A percentile compares a stretch with the other conserved stretches of the same genome.
Evolutionary conservation across 2,329 filamentous ascomycete genomes (phyloP).

Genomic region (Curvularia spicifera): DNA sequence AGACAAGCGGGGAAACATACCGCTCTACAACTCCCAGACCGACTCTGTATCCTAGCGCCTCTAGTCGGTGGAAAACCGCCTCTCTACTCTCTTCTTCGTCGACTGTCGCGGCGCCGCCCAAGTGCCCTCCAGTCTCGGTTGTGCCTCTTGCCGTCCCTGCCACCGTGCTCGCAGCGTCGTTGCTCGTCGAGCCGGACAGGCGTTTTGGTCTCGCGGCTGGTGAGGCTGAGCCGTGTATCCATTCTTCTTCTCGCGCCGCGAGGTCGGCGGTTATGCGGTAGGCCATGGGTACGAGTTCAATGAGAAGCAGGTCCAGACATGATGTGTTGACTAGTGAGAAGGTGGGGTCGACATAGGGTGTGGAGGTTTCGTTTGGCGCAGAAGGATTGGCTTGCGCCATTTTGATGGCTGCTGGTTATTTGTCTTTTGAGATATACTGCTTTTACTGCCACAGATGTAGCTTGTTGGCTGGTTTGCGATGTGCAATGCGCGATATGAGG

Average conservation of each 20-base stretch:
- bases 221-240: slow-evolving; percentile 22
- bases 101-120: slow-evolving; percentile 40
- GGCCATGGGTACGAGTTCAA: slow-evolving; percentile 94
- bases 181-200: slow-evolving; percentile 25
- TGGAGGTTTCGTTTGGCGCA: slow-evolving; percentile 23
- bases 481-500: neutral
- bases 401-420: neutral
- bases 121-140: neutral
- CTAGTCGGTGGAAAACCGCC: slow-evolving; percentile 82
- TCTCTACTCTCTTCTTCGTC: slow-evolving; percentile 85
- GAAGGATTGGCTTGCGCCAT: slow-evolving; percentile 27
- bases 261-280: slow-evolving; percentile 82
- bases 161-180: slow-evolving; percentile 37
- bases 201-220: slow-evolving; percentile 22
- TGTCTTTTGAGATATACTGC: neutral
- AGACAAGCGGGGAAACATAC: slow-evolving; percentile 56
- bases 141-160: slow-evolving; percentile 31
- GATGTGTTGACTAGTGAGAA: slow-evolving; percentile 81
- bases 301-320: slow-evolving; percentile 91
- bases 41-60: slow-evolving; percentile 86
- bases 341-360: slow-evolving; percentile 68
- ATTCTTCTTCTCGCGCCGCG: slow-evolving; percentile 58
- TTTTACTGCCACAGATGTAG: neutral
- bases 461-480: neutral
- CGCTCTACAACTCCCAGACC: slow-evolving; percentile 91